Conservation (phyloP, 306 rosid species). For the Cicer chorassanicum region DNA sequence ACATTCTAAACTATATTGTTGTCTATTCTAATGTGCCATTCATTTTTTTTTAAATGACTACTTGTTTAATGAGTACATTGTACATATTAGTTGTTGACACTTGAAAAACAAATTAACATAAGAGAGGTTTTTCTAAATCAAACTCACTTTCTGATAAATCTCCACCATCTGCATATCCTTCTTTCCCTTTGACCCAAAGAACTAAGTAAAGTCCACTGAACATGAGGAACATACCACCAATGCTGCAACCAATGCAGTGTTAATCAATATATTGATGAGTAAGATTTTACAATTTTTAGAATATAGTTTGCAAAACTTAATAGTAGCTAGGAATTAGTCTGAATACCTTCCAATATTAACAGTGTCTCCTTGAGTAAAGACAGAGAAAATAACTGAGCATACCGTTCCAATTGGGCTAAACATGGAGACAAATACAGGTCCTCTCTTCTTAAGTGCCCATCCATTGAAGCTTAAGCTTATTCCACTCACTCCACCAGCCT, state of each 20-base stretch:
- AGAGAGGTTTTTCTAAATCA: conserved; percentile 71
- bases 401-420: conserved; percentile 82
- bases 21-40: neutral
- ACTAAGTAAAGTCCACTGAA: conserved; percentile 84
- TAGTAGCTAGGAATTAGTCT: conserved; percentile 30
- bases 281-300: neutral
- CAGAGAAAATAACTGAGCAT: conserved; percentile 69
- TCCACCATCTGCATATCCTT: conserved; percentile 49
- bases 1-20: neutral
- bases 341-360: conserved; percentile 69
- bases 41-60: neutral
- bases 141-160: conserved; percentile 54
- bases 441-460: conserved; percentile 93
- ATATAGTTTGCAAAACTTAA: neutral
- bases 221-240: conserved; percentile 80
- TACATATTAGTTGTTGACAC: neutral
- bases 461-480: conserved; percentile 69
- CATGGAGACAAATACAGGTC: conserved; percentile 84
- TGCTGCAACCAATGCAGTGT: conserved; percentile 51
- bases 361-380: conserved; percentile 56
- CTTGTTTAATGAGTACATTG: conserved; percentile 1
- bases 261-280: neutral
- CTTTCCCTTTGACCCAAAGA: conserved; percentile 90
- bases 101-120: conserved; percentile 55
- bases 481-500: conserved; percentile 82